These are phyloP conservation scores for Daldinia decipiens DNA, from an alignment of 495 filamentous ascomycete genomes.

Conservation along the genomic window DNA sequence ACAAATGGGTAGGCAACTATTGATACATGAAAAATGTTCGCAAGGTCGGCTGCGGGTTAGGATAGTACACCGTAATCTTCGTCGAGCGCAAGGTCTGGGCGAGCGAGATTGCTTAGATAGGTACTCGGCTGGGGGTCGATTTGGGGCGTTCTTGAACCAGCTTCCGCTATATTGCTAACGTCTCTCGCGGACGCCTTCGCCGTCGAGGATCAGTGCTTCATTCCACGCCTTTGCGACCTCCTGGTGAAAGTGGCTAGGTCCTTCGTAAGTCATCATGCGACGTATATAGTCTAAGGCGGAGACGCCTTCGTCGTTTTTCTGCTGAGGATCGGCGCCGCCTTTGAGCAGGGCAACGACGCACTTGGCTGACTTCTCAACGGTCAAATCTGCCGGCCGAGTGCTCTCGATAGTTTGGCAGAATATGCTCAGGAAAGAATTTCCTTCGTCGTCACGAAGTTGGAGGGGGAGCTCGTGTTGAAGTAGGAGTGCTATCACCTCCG, in stretches of 20 bases:
- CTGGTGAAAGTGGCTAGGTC: slow-evolving; percentile 22
- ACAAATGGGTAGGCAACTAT: neutral
- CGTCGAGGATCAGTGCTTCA: neutral
- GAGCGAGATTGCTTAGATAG: neutral
- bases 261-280: slow-evolving; percentile 28
- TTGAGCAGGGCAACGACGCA: slow-evolving; percentile 14
- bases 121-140: neutral
- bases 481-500: slow-evolving; percentile 19
- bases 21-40: neutral
- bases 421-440: slow-evolving; percentile 33
- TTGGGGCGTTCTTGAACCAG: neutral
- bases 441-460: slow-evolving; percentile 12
- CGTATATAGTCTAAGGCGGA: slow-evolving; percentile 25
- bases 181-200: neutral
- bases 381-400: slow-evolving; percentile 2
- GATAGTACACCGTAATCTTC: neutral
- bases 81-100: neutral
- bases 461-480: slow-evolving; percentile 7
- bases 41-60: neutral
- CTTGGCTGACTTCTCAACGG: slow-evolving; percentile 6
- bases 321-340: neutral
- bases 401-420: slow-evolving; percentile 25
- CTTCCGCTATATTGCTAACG: neutral
- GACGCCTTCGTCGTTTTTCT: slow-evolving; percentile 18
- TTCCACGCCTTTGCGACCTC: slow-evolving; percentile 18